phyloP scores from a whole-genome alignment of 139 green algal species.

The Chlamydomonas incerta region DNA sequence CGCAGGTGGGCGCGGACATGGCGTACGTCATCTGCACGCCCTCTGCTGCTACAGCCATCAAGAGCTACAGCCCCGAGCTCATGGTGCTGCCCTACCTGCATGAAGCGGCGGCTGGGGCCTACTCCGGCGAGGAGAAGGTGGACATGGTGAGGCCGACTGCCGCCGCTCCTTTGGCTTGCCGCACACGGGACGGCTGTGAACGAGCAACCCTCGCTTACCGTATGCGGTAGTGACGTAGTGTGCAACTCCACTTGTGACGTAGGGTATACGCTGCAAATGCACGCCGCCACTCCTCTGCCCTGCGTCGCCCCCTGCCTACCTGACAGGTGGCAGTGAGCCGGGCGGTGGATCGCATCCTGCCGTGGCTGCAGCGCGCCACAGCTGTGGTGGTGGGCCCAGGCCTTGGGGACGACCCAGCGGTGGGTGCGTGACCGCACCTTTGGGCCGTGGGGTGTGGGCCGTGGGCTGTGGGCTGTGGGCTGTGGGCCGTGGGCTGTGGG shows the following conservation, averaged over 20 bases:
- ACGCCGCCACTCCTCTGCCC: no score
- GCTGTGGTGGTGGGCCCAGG: slow-evolving; percentile 86
- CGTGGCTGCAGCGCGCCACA: slow-evolving; percentile 75
- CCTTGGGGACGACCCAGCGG: slow-evolving; percentile 72
- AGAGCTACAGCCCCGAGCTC: slow-evolving; percentile 93
- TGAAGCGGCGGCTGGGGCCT: slow-evolving; percentile 51
- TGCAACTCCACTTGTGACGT: no score
- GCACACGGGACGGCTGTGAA: no score
- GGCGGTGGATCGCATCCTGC: slow-evolving; percentile 33
- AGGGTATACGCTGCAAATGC: no score
- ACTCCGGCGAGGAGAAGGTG: not conserved
- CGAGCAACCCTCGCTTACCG: no score
- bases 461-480: no score
- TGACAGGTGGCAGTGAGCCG: not conserved
- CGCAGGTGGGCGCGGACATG: slow-evolving; percentile 87
- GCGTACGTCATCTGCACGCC: slow-evolving; percentile 92
- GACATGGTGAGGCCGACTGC: not conserved
- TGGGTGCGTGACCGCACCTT: no score
- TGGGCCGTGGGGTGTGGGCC: no score
- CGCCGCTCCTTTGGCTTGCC: no score
- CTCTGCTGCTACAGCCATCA: slow-evolving; percentile 89
- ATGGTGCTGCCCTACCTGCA: slow-evolving; percentile 93
- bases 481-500: no score
- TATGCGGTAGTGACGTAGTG: no score
- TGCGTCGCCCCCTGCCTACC: not conserved